A percentile compares a stretch with the other conserved stretches of the same genome.
Evolutionary conservation across 2,329 filamentous ascomycete genomes (phyloP).

Genomic region (Exophiala dermatitidis): DNA sequence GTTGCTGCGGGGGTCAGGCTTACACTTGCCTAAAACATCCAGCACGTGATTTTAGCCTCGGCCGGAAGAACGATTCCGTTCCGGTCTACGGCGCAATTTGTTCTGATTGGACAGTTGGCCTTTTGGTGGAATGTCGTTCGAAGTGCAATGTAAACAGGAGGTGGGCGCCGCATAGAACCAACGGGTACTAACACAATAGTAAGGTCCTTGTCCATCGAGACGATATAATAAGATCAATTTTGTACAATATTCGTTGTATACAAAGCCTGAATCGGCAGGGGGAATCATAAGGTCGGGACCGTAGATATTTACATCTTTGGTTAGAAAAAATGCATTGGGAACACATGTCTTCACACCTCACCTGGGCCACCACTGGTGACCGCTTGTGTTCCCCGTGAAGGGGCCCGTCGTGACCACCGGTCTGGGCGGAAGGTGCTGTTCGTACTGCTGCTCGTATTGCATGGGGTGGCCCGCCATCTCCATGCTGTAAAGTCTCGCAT

Average conservation of each 20-base stretch:
- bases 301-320: not conserved
- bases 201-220: too few species aligned
- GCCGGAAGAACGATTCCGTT: too few species aligned
- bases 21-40: too few species aligned
- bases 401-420: constrained; percentile 11
- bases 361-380: constrained; percentile 6
- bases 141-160: too few species aligned
- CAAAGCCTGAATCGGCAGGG: not conserved
- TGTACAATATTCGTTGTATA: not conserved
- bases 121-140: too few species aligned
- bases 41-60: too few species aligned
- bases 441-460: constrained; percentile 2
- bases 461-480: constrained; percentile 1
- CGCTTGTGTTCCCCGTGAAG: not conserved
- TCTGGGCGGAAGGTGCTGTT: constrained; percentile 4
- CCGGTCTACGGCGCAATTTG: not conserved
- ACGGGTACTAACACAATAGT: too few species aligned
- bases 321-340: not conserved
- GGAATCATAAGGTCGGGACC: not conserved
- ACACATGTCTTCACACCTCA: not conserved
- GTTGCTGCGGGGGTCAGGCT: too few species aligned
- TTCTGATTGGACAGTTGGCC: not conserved
- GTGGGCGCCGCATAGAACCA: too few species aligned
- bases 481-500: not conserved
- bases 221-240: not conserved